Base-by-base conservation (phyloP, 371 early-diverging fungal genomes). In the Fennellomyces sp. region DNA sequence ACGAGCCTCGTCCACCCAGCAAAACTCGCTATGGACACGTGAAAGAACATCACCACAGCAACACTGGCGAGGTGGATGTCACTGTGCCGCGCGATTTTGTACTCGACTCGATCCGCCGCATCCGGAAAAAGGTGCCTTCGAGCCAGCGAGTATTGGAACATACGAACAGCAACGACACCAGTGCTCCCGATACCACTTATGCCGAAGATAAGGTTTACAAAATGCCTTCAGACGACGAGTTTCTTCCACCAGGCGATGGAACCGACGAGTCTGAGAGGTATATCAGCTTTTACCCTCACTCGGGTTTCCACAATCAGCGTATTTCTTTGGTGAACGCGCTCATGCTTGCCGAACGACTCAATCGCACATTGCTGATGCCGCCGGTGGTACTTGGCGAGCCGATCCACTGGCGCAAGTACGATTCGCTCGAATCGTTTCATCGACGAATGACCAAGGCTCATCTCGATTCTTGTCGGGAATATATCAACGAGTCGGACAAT, bases 261-360 rank as follows among this genome's bases (percentile, higher is more conserved):
- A 60, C 26, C 7, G 61, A 57, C 33, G 42, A 17, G 2, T 21
- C 51, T 38, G 70, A 75, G 52, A 72, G 70, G 27, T 87, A 70
- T 41, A 50, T 87, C 2, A 68, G 77, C n/a, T 87, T 76, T 63
- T 49, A 82, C 29, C 85, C 85, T 12, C 87, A 87, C 52, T 84
- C 83, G 23, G 87, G 87, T 3, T 78, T 85, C 56, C 83, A 85
- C 36, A 87, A 87, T 56, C 87, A 87, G 49, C 70, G 83, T 17
- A 80, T 83, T 17, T 69, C 82, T 23, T 66, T 85, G 30, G 75
- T 80, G 49, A 87, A 85, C 56, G 83, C 85, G 1, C 62, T 87
- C 26, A 55, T 78, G 21, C 58, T 87, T 21, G 80, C 87, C 1
- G 66, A 67, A 12, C 64, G 71, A 10, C 55, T 81, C 25, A 81